Evolutionary conservation across 2,329 filamentous ascomycete genomes (phyloP), one percentile per base, ranked within the genome.

Genomic region (Pseudocercospora cruenta): DNA sequence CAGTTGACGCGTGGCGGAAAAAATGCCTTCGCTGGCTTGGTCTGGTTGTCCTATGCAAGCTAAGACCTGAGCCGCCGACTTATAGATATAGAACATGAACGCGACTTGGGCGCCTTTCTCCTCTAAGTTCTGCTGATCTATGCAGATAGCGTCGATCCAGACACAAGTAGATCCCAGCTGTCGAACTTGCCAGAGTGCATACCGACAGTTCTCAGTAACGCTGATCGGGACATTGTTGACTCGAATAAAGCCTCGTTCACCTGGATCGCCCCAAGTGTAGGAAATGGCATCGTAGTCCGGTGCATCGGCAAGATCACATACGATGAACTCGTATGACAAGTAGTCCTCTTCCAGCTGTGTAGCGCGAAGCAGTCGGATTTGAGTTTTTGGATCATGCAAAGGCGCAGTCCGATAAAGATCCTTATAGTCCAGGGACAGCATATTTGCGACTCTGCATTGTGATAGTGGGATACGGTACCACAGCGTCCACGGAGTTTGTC

Each of bases 101-200:
- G 49, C n/a, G 9, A 63, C 61, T 3, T 63, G 61, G 22, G 16
- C 36, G n/a, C 16, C 16, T 2, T 58, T 57, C 16, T 63, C 61
- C 14, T 16, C 22, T 9, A 57, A 21, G 39, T 63, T 28, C 5
- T 14, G 3, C n/a, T 63, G 61, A 31, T 63, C 49, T 7, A 58
- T 58, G 21, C 61, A 63, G 33, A 63, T 49, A 36, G 39, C 21
- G 51, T 63, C 51, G 4, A 58, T 26, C 61, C 61, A 63, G 2
- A 6, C 8, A 9, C 9, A 47, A n/a, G 4, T n/a, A 1, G 43
- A 47, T 19, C 43, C 43, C 1, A 47, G 43, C 3, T 12, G 1
- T 21, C 21, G 43, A 1, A 10, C 43, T 47, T 47, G 43, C n/a
- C 43, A 22, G 9, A 47, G 43, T 2, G 21, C 43, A 21, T 19